Conservation (phyloP, 2,329 filamentous ascomycete genomes). For the Arthrobotrys iridis region DNA sequence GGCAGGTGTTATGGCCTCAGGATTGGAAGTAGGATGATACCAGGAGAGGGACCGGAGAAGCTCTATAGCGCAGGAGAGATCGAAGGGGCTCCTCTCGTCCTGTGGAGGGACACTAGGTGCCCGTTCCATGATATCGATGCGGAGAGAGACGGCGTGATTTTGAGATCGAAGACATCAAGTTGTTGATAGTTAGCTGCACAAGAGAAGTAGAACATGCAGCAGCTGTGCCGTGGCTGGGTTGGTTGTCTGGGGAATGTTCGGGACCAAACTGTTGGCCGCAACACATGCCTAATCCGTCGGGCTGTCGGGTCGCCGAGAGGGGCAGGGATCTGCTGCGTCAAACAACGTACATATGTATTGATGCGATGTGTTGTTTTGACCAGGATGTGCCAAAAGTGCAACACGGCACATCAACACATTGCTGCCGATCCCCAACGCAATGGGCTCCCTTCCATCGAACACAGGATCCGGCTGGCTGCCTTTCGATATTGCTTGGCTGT, state of each 20-base stretch:
- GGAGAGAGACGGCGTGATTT: background rate
- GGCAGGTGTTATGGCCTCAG: background rate
- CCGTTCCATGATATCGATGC: background rate
- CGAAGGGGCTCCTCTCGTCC: slow-evolving; percentile 42
- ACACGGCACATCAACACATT: background rate
- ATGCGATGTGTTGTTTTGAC: background rate
- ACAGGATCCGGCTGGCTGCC: slow-evolving; percentile 23
- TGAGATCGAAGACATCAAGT: background rate
- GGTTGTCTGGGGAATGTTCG: too few species aligned
- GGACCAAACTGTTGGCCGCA: too few species aligned
- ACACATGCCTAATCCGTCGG: too few species aligned
- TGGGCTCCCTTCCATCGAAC: background rate
- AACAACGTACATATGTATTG: too few species aligned
- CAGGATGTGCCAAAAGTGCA: slow-evolving; percentile 13
- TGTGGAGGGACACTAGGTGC: background rate
- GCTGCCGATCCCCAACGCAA: too few species aligned
- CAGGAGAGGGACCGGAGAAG: slow-evolving; percentile 34
- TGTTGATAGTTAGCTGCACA: background rate
- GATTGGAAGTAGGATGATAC: slow-evolving; percentile 9
- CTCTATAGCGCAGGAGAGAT: slow-evolving; percentile 41
- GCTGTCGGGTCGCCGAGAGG: too few species aligned
- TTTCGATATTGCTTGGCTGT: background rate
- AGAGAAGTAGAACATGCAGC: too few species aligned
- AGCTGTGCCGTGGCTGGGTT: too few species aligned
- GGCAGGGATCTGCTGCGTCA: too few species aligned